A percentile compares a stretch with the other conserved stretches of the same genome.
These are phyloP conservation scores for Ciborinia camelliae DNA, from an alignment of 2,329 filamentous ascomycete genomes.

Conservation along the genomic window DNA sequence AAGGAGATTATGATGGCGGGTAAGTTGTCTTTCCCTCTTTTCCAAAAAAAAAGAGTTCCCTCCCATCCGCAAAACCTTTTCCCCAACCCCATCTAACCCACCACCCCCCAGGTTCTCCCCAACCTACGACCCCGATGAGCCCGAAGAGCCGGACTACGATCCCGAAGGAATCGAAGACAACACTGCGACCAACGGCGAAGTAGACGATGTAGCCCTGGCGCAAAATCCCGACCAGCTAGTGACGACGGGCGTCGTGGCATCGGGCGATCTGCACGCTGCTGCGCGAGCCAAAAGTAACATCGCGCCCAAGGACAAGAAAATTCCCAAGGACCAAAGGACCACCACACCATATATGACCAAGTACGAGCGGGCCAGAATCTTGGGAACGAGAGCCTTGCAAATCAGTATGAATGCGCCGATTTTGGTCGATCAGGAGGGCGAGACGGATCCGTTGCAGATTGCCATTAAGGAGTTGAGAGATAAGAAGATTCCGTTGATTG, in stretches of 20 bases:
- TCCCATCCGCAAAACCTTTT: not conserved
- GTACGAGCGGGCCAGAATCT: slow-evolving; percentile 90
- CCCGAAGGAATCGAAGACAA: slow-evolving; percentile 47
- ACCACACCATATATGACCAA: slow-evolving; percentile 99
- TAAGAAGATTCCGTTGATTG: slow-evolving; percentile 97
- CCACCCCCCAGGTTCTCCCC: slow-evolving; percentile 28
- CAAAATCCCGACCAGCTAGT: slow-evolving; percentile 50
- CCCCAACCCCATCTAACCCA: not conserved
- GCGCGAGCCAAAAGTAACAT: slow-evolving; percentile 54
- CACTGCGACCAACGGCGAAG: slow-evolving; percentile 50
- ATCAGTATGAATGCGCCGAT: slow-evolving; percentile 99
- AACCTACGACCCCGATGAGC: slow-evolving; percentile 55
- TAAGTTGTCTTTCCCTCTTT: slow-evolving; percentile 1
- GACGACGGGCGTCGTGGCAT: slow-evolving; percentile 47
- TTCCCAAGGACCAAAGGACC: slow-evolving; percentile 79
- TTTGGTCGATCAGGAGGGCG: slow-evolving; percentile 91
- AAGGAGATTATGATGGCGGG: slow-evolving; percentile 24
- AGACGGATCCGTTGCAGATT: slow-evolving; percentile 96
- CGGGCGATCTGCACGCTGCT: slow-evolving; percentile 59
- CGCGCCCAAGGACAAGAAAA: slow-evolving; percentile 75
- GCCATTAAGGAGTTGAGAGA: slow-evolving; percentile 95
- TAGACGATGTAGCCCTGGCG: slow-evolving; percentile 52
- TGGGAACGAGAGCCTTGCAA: slow-evolving; percentile 90
- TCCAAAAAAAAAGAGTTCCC: not conserved
- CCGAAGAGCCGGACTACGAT: slow-evolving; percentile 54